These are phyloP conservation scores for Phytopythium delawarense DNA, from an alignment of 352 stramenopile species.

Conservation along the genomic window DNA sequence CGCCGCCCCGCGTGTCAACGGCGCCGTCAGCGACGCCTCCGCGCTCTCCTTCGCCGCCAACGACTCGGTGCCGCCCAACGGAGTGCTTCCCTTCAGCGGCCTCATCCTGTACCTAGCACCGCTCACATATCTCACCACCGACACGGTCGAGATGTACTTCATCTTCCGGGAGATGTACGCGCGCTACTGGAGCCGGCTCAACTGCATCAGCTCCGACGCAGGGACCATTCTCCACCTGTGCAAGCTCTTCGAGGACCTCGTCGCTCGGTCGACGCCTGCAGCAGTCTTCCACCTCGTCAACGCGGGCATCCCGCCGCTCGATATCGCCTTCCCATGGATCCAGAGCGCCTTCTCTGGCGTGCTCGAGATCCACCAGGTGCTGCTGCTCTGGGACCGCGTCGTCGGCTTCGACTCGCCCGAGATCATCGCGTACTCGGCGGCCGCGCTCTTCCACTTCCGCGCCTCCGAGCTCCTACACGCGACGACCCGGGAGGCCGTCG, in stretches of 20 bases:
- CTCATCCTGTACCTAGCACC: constrained; percentile 72
- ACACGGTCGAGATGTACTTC: constrained; percentile 61
- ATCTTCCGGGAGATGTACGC: constrained; percentile 78
- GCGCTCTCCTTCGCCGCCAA: not conserved
- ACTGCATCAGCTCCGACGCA: constrained; percentile 46
- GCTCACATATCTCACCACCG: constrained; percentile 67
- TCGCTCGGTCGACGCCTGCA: constrained; percentile 38
- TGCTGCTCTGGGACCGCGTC: constrained; percentile 76
- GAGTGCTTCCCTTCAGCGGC: constrained; percentile 65
- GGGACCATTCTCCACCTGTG: constrained; percentile 65
- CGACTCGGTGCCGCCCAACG: constrained; percentile 51
- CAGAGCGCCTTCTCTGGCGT: constrained; percentile 74
- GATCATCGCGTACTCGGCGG: constrained; percentile 60
- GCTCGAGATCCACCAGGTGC: constrained; percentile 67
- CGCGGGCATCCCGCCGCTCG: constrained; percentile 51
- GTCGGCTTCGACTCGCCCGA: constrained; percentile 69
- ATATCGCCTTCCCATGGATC: constrained; percentile 80
- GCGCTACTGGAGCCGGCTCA: constrained; percentile 77
- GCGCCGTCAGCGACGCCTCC: constrained; percentile 18
- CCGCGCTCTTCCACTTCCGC: constrained; percentile 69
- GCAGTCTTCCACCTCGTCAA: constrained; percentile 61
- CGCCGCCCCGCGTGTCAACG: constrained; percentile 47
- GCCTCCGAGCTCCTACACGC: constrained; percentile 44
- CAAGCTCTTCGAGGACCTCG: constrained; percentile 71
- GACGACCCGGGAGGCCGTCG: constrained; percentile 40